These are phyloP conservation scores for Xylaria bambusicola DNA, from an alignment of 495 filamentous ascomycete species.

Conservation along the genomic window DNA sequence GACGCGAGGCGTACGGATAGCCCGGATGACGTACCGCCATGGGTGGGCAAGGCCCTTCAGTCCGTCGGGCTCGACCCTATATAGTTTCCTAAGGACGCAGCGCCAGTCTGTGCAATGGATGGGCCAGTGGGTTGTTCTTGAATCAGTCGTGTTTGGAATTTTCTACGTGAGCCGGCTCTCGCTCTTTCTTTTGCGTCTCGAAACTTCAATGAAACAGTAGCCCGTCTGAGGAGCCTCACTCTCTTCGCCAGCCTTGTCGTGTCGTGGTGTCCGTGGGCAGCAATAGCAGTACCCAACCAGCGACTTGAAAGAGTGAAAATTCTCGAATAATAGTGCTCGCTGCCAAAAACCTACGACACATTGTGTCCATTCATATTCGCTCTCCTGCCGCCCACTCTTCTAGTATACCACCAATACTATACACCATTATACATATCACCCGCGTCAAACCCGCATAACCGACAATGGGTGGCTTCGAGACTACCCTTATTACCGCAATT, in stretches of 20 bases:
- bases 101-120: too few species aligned
- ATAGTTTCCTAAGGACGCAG: background rate
- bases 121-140: too few species aligned
- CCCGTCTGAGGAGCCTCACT: background rate
- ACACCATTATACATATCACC: background rate
- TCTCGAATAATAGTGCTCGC: too few species aligned
- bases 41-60: background rate
- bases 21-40: constrained; percentile 17
- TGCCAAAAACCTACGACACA: background rate
- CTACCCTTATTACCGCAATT: constrained; percentile 28
- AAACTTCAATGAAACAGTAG: background rate
- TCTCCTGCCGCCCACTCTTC: too few species aligned
- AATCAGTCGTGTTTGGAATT: background rate
- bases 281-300: background rate
- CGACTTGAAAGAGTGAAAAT: too few species aligned
- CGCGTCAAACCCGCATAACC: background rate
- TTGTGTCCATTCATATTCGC: background rate
- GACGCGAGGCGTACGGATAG: constrained; percentile 8
- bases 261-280: background rate
- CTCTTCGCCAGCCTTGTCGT: background rate
- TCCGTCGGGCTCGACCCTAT: background rate
- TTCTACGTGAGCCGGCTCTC: constrained; percentile 6
- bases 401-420: background rate
- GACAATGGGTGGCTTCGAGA: constrained; percentile 27
- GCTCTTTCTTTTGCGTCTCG: constrained; percentile 4